phyloP scores from a whole-genome alignment of 2,329 filamentous ascomycete genomes.

The Hymenoscyphus infarciens region DNA sequence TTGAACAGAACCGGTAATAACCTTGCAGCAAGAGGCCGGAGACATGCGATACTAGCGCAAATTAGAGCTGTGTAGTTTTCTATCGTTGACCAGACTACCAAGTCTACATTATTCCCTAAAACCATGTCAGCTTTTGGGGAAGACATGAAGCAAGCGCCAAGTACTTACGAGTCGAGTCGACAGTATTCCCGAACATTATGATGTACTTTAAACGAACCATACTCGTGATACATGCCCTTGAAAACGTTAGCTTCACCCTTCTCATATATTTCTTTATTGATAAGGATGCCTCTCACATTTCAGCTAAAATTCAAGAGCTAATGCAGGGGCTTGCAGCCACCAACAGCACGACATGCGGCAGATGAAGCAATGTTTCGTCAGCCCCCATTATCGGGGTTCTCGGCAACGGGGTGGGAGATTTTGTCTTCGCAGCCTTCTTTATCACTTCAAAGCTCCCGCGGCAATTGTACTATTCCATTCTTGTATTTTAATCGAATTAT shows the following conservation, averaged over 20 bases:
- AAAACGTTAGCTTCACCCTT: slow-evolving; percentile 8
- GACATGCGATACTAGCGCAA: slow-evolving; percentile 24
- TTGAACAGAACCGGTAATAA: slow-evolving; percentile 16
- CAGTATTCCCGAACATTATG: slow-evolving; percentile 31
- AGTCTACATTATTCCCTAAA: slow-evolving; percentile 9
- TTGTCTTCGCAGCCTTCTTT: no score
- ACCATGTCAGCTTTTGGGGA: not conserved
- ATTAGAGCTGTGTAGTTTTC: slow-evolving; percentile 28
- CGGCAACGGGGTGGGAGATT: no score
- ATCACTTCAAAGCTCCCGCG: no score
- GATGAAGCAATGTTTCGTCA: no score
- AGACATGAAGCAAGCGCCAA: not conserved
- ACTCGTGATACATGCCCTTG: slow-evolving; percentile 46
- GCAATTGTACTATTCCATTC: no score
- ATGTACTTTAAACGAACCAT: slow-evolving; percentile 63
- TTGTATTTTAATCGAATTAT: no score
- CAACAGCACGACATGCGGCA: no score
- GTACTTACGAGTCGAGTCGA: slow-evolving; percentile 26
- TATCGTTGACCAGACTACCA: slow-evolving; percentile 17
- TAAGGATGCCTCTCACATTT: no score
- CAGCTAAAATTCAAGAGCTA: no score
- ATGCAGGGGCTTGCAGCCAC: no score
- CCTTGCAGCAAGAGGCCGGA: slow-evolving; percentile 23
- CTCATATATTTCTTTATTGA: no score
- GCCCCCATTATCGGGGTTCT: no score